phyloP scores from a whole-genome alignment of 2,329 filamentous ascomycete genomes.

The Zelopaecilomyces penicillatus region DNA sequence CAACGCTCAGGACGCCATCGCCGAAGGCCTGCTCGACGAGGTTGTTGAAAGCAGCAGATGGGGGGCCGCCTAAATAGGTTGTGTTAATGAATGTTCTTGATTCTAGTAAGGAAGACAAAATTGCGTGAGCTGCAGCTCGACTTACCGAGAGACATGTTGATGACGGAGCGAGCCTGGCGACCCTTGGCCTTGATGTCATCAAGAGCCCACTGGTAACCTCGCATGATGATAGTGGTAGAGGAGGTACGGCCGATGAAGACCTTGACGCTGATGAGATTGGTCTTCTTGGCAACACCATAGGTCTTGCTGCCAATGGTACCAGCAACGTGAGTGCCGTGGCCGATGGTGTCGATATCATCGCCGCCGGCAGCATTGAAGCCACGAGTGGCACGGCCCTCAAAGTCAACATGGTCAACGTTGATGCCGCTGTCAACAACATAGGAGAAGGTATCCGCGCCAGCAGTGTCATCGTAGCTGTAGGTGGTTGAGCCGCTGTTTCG shows the following conservation, averaged over 20 bases:
- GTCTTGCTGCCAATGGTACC: conserved; percentile 36
- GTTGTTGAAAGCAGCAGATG: conserved; percentile 44
- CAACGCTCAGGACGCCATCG: conserved; percentile 41
- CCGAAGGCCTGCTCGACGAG: conserved; percentile 38
- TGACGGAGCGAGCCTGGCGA: conserved; percentile 35
- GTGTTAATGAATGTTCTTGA: not conserved
- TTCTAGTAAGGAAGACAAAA: too few relatives aligned
- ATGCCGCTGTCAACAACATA: conserved; percentile 52
- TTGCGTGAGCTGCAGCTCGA: too few relatives aligned
- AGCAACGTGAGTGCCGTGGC: conserved; percentile 40
- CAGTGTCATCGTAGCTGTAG: conserved; percentile 34
- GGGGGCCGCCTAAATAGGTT: conserved; percentile 23
- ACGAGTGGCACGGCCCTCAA: conserved; percentile 32
- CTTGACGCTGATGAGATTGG: conserved; percentile 36
- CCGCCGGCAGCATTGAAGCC: conserved; percentile 28
- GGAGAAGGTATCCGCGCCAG: conserved; percentile 34
- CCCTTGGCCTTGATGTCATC: conserved; percentile 30
- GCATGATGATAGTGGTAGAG: conserved; percentile 15
- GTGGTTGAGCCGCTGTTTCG: conserved; percentile 21
- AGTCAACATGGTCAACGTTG: conserved; percentile 34
- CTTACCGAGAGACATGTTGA: conserved; percentile 47
- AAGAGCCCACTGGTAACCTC: conserved; percentile 31
- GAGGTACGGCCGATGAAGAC: conserved; percentile 26
- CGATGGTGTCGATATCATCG: conserved; percentile 27
- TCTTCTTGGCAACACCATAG: conserved; percentile 38